These are phyloP conservation scores for Annona squamosa DNA, from an alignment of 164 flowering plant species.

Conservation along the genomic window DNA sequence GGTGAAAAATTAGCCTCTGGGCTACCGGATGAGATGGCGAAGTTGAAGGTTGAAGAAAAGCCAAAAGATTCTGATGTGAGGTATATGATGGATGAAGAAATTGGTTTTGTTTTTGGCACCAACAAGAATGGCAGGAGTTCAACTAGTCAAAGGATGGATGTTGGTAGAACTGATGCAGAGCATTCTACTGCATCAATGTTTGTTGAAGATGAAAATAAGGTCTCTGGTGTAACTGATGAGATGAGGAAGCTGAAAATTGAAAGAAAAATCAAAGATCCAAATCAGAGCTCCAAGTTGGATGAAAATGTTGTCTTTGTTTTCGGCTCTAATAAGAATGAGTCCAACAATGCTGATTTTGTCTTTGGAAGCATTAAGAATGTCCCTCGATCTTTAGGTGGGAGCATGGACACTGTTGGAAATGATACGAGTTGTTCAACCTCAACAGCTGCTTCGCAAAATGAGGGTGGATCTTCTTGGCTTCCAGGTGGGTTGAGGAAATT, in stretches of 20 bases:
- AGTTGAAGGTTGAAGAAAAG: conserved; percentile 7
- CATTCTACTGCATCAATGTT: background rate
- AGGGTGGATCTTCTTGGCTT: too few relatives aligned
- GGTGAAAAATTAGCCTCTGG: background rate
- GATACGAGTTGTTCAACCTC: too few relatives aligned
- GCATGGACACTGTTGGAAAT: background rate
- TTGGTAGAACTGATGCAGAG: background rate
- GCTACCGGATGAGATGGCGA: conserved; percentile 28
- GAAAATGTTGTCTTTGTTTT: conserved; percentile 7
- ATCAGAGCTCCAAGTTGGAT: conserved; percentile 7
- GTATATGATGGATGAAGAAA: conserved; percentile 2
- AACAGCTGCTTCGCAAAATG: too few relatives aligned
- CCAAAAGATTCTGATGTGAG: conserved; percentile 3
- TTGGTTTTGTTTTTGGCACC: conserved; percentile 19
- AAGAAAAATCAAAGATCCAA: conserved; percentile 9
- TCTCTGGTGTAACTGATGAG: conserved; percentile 20
- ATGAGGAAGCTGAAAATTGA: conserved; percentile 28
- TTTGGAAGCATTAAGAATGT: conserved; percentile 14
- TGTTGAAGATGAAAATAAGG: conserved; percentile 2
- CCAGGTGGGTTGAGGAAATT: too few relatives aligned
- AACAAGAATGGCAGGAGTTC: background rate
- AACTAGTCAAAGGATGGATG: background rate
- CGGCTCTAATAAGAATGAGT: conserved; percentile 11
- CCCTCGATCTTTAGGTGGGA: conserved; percentile 10
- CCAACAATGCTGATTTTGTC: conserved; percentile 2